phyloP scores from a whole-genome alignment of 2,329 filamentous ascomycete genomes.

The Ambrosiella beaveri region DNA sequence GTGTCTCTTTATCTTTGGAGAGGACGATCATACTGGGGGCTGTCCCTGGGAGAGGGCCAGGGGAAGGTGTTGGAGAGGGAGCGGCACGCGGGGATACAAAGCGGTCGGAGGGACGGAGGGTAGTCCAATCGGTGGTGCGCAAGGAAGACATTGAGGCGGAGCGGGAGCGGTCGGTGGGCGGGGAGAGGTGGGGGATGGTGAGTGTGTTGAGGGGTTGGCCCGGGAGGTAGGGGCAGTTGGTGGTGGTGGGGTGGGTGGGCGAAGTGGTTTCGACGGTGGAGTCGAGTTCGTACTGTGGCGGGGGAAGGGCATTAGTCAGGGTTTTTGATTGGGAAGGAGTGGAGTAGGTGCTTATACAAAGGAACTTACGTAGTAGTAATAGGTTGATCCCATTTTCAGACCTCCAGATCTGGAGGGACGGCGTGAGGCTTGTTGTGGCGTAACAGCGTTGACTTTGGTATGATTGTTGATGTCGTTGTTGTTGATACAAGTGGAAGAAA shows the following conservation, averaged over 20 bases:
- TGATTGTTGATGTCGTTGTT: background rate
- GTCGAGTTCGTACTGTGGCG: constrained; percentile 60
- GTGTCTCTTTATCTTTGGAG: background rate
- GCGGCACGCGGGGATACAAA: constrained; percentile 51
- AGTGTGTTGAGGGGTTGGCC: constrained; percentile 78
- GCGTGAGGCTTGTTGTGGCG: background rate
- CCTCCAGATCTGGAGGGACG: constrained; percentile 33
- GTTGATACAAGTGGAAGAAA: background rate
- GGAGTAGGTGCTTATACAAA: background rate
- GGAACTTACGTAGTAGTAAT: constrained; percentile 79
- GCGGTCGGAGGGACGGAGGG: constrained; percentile 63
- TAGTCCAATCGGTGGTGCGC: constrained; percentile 42
- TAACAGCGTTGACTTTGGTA: background rate
- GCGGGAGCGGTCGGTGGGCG: constrained; percentile 41
- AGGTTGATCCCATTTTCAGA: constrained; percentile 79
- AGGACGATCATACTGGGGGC: background rate
- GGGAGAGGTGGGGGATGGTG: constrained; percentile 47
- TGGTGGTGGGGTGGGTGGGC: constrained; percentile 53
- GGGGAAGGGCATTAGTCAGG: background rate
- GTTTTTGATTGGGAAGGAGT: background rate
- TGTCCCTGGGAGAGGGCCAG: constrained; percentile 4
- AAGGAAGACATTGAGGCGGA: constrained; percentile 50
- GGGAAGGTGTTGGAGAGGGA: constrained; percentile 20
- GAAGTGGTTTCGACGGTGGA: constrained; percentile 63
- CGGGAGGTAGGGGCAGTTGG: constrained; percentile 66